Percentiles rank a stretch among this genome's conserved stretches.
Evolutionary conservation across 2,329 filamentous ascomycete species (phyloP).

Genomic region (Fusarium chlamydosporum): DNA sequence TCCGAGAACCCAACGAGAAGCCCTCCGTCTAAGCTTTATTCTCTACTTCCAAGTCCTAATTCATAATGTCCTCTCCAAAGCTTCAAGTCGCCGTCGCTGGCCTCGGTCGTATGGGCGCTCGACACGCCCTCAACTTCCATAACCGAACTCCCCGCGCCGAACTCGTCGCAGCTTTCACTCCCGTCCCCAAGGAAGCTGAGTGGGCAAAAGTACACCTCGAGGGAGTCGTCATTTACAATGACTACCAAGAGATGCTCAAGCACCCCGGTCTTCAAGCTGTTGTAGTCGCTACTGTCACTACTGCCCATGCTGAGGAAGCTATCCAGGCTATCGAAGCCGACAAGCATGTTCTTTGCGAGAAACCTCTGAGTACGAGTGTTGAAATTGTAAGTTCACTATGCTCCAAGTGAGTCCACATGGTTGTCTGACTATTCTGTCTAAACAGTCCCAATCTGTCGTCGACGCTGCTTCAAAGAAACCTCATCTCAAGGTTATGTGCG

Average conservation of each 20-base stretch:
- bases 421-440: constrained; percentile 1
- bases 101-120: constrained; percentile 50
- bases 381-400: constrained; percentile 63
- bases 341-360: constrained; percentile 50
- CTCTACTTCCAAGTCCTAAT: neutral
- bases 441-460: constrained; percentile 71
- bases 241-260: constrained; percentile 50
- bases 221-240: constrained; percentile 44
- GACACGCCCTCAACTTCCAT: constrained; percentile 50
- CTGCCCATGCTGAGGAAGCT: constrained; percentile 48
- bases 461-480: constrained; percentile 69
- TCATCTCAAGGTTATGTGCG: constrained; percentile 72
- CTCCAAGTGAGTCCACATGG: neutral
- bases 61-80: constrained; percentile 45
- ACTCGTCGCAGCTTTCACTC: constrained; percentile 49
- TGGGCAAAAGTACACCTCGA: constrained; percentile 47
- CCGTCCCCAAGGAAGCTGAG: constrained; percentile 46
- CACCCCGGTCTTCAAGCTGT: constrained; percentile 50
- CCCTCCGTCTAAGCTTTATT: neutral
- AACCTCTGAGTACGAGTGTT: constrained; percentile 53
- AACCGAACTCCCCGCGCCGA: constrained; percentile 47
- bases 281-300: constrained; percentile 48
- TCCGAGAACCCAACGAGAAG: neutral
- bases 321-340: constrained; percentile 50
- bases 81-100: constrained; percentile 47